Evolutionary conservation across 192 early-diverging fungal genomes (phyloP).

Genomic region (Phlyctochytrium arcticum): DNA sequence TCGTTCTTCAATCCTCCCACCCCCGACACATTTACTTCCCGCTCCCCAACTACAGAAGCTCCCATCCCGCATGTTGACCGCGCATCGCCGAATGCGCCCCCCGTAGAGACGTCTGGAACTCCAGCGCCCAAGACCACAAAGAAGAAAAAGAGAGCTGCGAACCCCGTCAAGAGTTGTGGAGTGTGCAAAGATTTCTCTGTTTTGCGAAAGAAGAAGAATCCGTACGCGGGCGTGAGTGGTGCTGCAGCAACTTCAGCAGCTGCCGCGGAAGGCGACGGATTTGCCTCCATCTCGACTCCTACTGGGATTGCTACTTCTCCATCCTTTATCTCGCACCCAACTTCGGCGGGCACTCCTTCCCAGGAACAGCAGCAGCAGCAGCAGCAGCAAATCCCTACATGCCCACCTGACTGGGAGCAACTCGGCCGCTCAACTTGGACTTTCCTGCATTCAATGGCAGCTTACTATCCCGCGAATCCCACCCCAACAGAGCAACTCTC

Average conservation of each 20-base stretch:
- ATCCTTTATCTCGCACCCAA: neutral
- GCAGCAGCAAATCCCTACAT: too few relatives aligned
- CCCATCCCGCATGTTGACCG: too few relatives aligned
- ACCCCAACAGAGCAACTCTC: slow-evolving; percentile 62
- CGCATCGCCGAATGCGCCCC: too few relatives aligned
- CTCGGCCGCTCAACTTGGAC: slow-evolving; percentile 95
- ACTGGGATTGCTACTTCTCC: neutral
- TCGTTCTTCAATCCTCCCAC: too few relatives aligned
- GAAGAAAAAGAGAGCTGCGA: too few relatives aligned
- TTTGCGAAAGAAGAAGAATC: slow-evolving; percentile 4
- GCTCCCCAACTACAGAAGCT: too few relatives aligned
- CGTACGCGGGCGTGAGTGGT: too few relatives aligned
- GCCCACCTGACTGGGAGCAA: slow-evolving; percentile 76
- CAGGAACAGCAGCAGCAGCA: too few relatives aligned
- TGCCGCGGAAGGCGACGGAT: neutral
- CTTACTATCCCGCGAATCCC: slow-evolving; percentile 88
- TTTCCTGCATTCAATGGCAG: slow-evolving; percentile 94
- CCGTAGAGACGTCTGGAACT: too few relatives aligned
- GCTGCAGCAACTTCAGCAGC: neutral
- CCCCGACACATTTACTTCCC: too few relatives aligned
- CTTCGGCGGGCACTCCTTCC: slow-evolving; percentile 5
- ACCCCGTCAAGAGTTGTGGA: too few relatives aligned
- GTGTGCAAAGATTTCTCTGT: slow-evolving; percentile 12
- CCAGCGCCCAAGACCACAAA: too few relatives aligned
- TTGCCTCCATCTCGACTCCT: neutral